Evolutionary conservation across 208 protist species (phyloP), one percentile per base, ranked within the genome.

Genomic region (Phytomonas sp.): DNA sequence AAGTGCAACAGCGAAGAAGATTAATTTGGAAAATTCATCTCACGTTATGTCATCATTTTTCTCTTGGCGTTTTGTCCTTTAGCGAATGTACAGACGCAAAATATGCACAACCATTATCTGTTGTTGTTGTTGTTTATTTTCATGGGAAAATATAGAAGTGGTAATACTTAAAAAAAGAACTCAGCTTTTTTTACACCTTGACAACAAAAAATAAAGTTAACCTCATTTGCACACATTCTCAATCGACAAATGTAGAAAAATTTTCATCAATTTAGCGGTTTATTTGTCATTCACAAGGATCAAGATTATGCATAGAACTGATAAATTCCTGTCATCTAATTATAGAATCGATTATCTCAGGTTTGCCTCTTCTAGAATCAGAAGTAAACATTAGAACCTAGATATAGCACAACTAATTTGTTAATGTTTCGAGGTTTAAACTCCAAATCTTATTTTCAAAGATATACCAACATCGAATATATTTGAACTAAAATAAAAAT

Each of bases 331-430:
- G 0, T n/a, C 36, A 49, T 65, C 23, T 23, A 26, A 37, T 65
- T 65, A 65, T 65, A 45, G 33, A 45, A 65, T 65, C 52, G 42
- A 37, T 66, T 29, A 67, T 23, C n/a, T 36, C 10, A 70, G 2
- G 8, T 63, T 31, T 26, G 49, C 6, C 37, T 33, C 33, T 69
- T 32, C n/a, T 69, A 45, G 29, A n/a, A 69, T 69, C 19, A 62
- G 11, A 65, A 49, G 59, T 60, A 23, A 45, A 23, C 36, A 36
- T 26, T 65, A 7, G 4, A 49, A 19, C 19, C 36, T 19, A 56
- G 4, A 37, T 37, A 49, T 65, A 65, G 19, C 26, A 23, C 36
- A 45, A 5, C 6, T 26, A 0, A 65, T 36, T 65, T 19, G 6
- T 56, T 23, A 49, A 49, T 65, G 23, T 0, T 33, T 45, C 16